Evolutionary conservation across 2,329 filamentous ascomycete genomes (phyloP), one percentile per base, ranked within the genome.

Genomic region (Cordyceps tenuipes): DNA sequence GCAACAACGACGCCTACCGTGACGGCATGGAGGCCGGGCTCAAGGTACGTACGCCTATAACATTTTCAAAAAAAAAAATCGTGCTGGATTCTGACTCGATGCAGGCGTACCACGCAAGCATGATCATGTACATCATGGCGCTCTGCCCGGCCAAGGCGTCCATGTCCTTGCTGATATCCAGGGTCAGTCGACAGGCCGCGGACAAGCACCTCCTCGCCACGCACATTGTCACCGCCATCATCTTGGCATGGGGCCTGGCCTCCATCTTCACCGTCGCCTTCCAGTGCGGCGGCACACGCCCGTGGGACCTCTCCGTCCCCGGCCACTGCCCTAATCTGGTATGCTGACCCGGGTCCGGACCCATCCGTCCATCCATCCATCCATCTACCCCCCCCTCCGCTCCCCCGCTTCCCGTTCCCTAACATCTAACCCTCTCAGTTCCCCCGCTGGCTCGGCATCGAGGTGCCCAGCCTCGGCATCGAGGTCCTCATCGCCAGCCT

Each of bases 81-180:
- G 5, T 15, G 10, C 12, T n/a, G 5, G 21, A 15, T 23, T 23
- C 29, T 56, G 13, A 57, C 44, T 13, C 21, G 8, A 10, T n/a
- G 6, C 21, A 64, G 63, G 34, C 52, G 13, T 60, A 61, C 39
- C 63, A 61, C 39, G 59, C 56, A 2, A 52, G 59, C 46, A 60
- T 57, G n/a, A 41, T 64, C n/a, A 19, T 63, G 29, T 64, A 64
- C 46, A 62, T 64, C 3, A 19, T 62, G 13, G 62, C 62, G 1
- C 58, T 64, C 19, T 63, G 63, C 57, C 39, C 48, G 26, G 60
- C 63, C 9, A 64, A 64, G 48, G 58, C 62, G 51, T 61, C 62
- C 59, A 64, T 64, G 63, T 62, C 60, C 12, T 57, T 64, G 10
- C 53, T 64, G 23, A 63, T 64, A 15, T 47, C 62, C 1, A 57